Evolutionary conservation across 2,329 filamentous ascomycete genomes (phyloP).

Genomic region (Lizonia empirigonia): DNA sequence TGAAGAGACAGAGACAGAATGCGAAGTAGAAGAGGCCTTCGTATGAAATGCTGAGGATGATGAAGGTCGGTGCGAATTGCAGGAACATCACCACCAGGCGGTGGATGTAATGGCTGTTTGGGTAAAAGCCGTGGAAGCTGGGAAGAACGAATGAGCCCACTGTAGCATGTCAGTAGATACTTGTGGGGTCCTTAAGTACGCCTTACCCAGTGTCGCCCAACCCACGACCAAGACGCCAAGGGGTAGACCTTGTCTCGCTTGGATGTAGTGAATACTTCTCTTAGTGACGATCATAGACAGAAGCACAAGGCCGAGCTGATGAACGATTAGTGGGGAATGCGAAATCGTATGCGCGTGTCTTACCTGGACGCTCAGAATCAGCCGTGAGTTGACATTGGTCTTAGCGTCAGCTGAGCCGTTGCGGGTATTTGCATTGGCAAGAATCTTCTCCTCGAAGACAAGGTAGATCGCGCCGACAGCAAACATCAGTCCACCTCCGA

Average conservation of each 20-base stretch:
- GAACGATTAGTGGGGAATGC: not conserved
- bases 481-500: conserved; percentile 80
- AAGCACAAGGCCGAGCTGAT: conserved; percentile 73
- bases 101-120: conserved; percentile 88
- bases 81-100: conserved; percentile 87
- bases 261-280: conserved; percentile 82
- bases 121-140: conserved; percentile 77
- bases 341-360: conserved; percentile 15
- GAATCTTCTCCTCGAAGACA: conserved; percentile 71
- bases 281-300: conserved; percentile 85
- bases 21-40: conserved; percentile 95
- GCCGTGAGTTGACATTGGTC: conserved; percentile 59
- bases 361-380: conserved; percentile 70
- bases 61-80: conserved; percentile 89
- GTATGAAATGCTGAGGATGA: conserved; percentile 96
- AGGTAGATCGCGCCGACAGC: conserved; percentile 78
- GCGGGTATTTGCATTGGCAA: conserved; percentile 50
- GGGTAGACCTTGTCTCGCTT: conserved; percentile 83
- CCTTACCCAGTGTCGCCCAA: conserved; percentile 76
- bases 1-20: conserved; percentile 80
- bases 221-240: conserved; percentile 86
- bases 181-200: not conserved
- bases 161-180: conserved; percentile 49
- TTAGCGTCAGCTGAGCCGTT: conserved; percentile 34
- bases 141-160: conserved; percentile 78